Conservation (phyloP, 805 yeast species). For the Saturnispora serradocipensis region DNA sequence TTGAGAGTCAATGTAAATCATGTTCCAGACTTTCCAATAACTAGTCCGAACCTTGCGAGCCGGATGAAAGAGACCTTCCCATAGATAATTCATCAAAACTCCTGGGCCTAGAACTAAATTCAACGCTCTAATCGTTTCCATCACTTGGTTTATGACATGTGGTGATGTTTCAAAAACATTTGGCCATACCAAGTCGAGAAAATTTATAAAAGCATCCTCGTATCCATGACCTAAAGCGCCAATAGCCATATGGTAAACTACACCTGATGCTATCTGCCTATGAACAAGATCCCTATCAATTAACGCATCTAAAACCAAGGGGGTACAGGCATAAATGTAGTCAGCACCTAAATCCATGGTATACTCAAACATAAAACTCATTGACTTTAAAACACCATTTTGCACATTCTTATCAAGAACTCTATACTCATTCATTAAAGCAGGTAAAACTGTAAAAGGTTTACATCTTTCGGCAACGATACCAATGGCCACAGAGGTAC, state of each 20-base stretch:
- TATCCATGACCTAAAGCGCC: constrained; percentile 66
- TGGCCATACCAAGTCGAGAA: constrained; percentile 74
- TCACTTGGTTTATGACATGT: constrained; percentile 76
- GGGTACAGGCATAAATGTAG: constrained; percentile 71
- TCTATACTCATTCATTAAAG: constrained; percentile 89
- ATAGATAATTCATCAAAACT: constrained; percentile 57
- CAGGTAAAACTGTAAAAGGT: constrained; percentile 90
- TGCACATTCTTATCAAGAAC: constrained; percentile 90
- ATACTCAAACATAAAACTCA: constrained; percentile 88
- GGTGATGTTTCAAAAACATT: constrained; percentile 92
- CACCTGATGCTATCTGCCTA: constrained; percentile 90
- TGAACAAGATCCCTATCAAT: constrained; percentile 88
- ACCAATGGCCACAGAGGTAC: constrained; percentile 97
- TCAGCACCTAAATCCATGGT: constrained; percentile 73
- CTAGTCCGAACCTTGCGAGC: constrained; percentile 77
- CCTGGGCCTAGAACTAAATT: constrained; percentile 73
- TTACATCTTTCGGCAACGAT: constrained; percentile 90
- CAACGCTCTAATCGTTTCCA: constrained; percentile 71
- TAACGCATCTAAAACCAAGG: constrained; percentile 79
- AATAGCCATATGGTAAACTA: constrained; percentile 70
- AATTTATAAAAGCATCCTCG: constrained; percentile 79
- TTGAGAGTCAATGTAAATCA: constrained; percentile 60
- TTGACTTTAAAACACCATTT: constrained; percentile 86
- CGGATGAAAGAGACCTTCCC: constrained; percentile 91
- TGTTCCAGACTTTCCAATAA: constrained; percentile 79